A percentile compares a stretch with the other conserved stretches of the same genome.
These are phyloP conservation scores for Cyclotella sp. DNA, from an alignment of 108 stramenopile genomes.

Conservation along the genomic window DNA sequence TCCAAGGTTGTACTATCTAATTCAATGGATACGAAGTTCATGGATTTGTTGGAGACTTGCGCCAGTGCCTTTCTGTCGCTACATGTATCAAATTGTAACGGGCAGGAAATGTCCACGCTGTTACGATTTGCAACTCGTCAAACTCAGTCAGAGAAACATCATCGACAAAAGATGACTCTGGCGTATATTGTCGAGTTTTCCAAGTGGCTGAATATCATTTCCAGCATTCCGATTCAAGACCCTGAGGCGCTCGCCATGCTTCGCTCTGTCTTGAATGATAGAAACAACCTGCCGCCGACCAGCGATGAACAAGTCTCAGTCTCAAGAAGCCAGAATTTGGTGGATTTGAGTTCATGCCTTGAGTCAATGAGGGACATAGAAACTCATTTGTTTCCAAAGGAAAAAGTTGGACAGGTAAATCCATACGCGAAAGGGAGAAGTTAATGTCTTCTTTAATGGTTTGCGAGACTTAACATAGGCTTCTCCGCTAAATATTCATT, in stretches of 20 bases:
- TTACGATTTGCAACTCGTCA: constrained; percentile 7
- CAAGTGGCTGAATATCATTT: constrained; percentile 27
- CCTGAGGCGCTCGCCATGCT: background rate
- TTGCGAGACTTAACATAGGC: no score
- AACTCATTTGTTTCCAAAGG: background rate
- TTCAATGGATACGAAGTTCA: background rate
- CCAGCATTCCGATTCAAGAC: background rate
- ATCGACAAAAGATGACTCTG: background rate
- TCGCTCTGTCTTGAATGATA: background rate
- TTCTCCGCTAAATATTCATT: no score
- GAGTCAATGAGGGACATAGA: background rate
- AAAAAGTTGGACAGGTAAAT: background rate
- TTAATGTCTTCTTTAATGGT: no score
- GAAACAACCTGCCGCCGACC: background rate
- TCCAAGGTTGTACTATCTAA: constrained; percentile 4
- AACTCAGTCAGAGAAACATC: background rate
- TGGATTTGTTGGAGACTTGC: constrained; percentile 26
- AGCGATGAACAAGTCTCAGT: no score
- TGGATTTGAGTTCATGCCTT: background rate
- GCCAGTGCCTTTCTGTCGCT: constrained; percentile 15
- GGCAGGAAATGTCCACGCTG: constrained; percentile 1
- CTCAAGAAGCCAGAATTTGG: background rate
- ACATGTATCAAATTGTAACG: background rate
- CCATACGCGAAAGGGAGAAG: background rate
- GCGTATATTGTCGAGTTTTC: constrained; percentile 26